Base-by-base conservation (phyloP, 768 basidiomycete genomes). In the Xerocomus spinulosus region DNA sequence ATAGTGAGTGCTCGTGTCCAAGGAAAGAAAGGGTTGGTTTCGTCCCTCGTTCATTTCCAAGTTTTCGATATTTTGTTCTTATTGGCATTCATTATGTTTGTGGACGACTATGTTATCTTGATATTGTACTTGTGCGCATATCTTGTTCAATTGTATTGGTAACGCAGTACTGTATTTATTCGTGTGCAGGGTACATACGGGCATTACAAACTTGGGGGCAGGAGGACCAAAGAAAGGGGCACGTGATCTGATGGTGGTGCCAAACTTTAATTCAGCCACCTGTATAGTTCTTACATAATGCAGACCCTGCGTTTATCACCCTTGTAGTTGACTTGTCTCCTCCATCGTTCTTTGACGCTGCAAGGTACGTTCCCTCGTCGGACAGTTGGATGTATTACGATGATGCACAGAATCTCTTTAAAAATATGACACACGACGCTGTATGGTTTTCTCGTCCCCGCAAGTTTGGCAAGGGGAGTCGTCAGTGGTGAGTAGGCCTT, bases 371-470 rank as follows among this genome's bases (percentile, higher is more conserved):
- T n/a, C 14, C 35, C 6, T 45, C 43, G 26, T 25, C 4, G 13
- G 3, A n/a, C 4, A 4, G 15, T 13, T 39, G 18, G 8, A 20
- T 23, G 13, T 21, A 33, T 30, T 35, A 10, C 38, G 14, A 24
- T 23, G 23, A 43, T 8, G 4, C 20, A 9, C 30, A 46, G 38
- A 50, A 42, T 0, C 15, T 6, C 38, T 33, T 53, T 45, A 24
- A 44, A 92, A 85, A 82, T 74, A 96, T 95, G 93, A 93, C 93
- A 66, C 93, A 95, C 90, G 90, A 94, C 80, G 86, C 92, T 63
- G 84, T 96, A 74, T 96, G 93, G 92, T 93, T 92, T 74, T 92
- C 90, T 71, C 89, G 88, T 64, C 93, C 93, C 53, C 82, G 92
- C 71, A 95, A 90, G 73, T 95, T 62, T 75, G 93, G 93, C 69